Evolutionary conservation across 1,139 yeast species (phyloP), one percentile per base, ranked within the genome.

Genomic region (Taphrina wiesneri): DNA sequence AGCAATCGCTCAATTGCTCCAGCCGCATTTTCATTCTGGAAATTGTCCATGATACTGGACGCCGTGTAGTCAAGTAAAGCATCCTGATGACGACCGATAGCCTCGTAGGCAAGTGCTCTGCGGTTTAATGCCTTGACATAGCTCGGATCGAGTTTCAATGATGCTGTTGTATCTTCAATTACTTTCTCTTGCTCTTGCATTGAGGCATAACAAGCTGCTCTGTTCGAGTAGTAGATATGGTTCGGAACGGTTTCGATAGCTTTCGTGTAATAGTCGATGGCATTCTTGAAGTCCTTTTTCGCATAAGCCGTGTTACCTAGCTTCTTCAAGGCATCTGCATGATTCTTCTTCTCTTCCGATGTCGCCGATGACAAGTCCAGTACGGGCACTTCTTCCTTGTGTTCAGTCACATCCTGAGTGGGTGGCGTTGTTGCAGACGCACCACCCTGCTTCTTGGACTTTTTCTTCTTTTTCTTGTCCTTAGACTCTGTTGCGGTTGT

Each of bases 1-100:
- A 93, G 83, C 56, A 90, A 91, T 77, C 97, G 85, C 80, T 95
- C 98, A 74, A 95, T 85, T 67, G 89, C 85, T 71, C 85, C 83
- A 77, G 91, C 96, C 68, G 89, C 83, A 39, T 89, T 82, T 74
- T 86, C 86, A 76, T 89, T 90, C 73, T 85, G 85, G 78, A 90
- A 88, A 67, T 75, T 74, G 68, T 76, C 75, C 69, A 79, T 72
- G 41, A 79, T 77, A 68, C 79, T 75, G 25, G 78, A 76, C 2
- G 96, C 92, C 67, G 98, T 92, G 77, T 90, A 84, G 77, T 95
- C 99, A 76, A 87, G 86, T 85, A 91, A 86, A 64, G 99, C 93
- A 68, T 92, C 96, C 65, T 86, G 83, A 77, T 84, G 90, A 71
- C 83, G 81, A 72, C 86, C 96, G 71, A 90, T 77, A 71, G 84